phyloP scores from a whole-genome alignment of 495 filamentous ascomycete genomes.

The Hamigera avellanea region DNA sequence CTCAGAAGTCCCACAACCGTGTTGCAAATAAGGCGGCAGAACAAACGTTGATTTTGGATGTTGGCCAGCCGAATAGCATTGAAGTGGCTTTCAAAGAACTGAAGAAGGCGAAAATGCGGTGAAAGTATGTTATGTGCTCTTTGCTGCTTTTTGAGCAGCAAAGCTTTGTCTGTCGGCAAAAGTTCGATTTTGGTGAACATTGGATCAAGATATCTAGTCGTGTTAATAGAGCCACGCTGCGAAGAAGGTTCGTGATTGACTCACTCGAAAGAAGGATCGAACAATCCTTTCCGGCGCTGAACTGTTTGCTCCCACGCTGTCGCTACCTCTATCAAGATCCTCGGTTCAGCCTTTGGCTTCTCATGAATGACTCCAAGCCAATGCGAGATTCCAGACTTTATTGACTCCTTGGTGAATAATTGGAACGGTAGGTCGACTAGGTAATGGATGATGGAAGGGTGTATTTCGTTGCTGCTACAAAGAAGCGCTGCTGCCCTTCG shows the following conservation, averaged over 20 bases:
- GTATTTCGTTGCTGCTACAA: constrained; percentile 59
- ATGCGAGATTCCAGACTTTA: constrained; percentile 87
- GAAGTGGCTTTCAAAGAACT: constrained; percentile 89
- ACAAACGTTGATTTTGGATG: constrained; percentile 65
- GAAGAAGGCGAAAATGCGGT: constrained; percentile 75
- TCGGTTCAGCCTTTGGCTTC: constrained; percentile 75
- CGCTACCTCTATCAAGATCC: constrained; percentile 70
- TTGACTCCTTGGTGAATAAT: constrained; percentile 86
- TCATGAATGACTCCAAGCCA: constrained; percentile 97
- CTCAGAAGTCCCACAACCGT: constrained; percentile 61
- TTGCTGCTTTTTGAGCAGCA: constrained; percentile 64
- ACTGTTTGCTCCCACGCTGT: constrained; percentile 79
- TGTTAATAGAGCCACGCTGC: constrained; percentile 5
- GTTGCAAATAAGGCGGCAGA: constrained; percentile 63
- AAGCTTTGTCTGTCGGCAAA: constrained; percentile 72
- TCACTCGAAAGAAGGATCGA: constrained; percentile 59
- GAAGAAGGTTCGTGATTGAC: constrained; percentile 6
- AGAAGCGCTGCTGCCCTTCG: constrained; percentile 75
- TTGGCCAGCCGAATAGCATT: constrained; percentile 77
- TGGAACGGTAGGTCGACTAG: constrained; percentile 85
- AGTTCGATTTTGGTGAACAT: constrained; percentile 88
- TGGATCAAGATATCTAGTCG: constrained; percentile 61
- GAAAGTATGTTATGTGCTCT: constrained; percentile 65
- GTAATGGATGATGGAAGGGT: constrained; percentile 67
- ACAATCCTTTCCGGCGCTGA: constrained; percentile 63